phyloP scores from a whole-genome alignment of 1,284 basidiomycete genomes.

The Heterobasidion occidentale region DNA sequence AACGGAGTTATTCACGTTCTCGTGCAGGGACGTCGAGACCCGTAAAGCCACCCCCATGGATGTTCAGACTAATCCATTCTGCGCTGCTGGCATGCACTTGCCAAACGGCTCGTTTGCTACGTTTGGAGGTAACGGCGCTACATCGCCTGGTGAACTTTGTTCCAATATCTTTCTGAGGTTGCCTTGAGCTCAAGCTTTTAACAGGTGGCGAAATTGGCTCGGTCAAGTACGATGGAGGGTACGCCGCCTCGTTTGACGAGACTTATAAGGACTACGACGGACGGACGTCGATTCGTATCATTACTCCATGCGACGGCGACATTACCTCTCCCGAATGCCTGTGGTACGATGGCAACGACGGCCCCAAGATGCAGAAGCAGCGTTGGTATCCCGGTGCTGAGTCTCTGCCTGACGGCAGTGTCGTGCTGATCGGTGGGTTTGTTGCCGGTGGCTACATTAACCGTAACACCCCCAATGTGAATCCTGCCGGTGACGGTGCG shows the following conservation, averaged over 20 bases:
- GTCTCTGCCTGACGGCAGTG: constrained; percentile 55
- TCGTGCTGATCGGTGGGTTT: constrained; percentile 77
- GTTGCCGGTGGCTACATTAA: constrained; percentile 87
- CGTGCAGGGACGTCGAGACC: neutral
- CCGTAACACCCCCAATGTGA: constrained; percentile 65
- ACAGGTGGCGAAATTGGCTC: constrained; percentile 41
- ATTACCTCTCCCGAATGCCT: constrained; percentile 50
- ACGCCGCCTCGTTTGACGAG: constrained; percentile 45
- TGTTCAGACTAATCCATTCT: constrained; percentile 77
- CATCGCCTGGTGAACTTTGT: constrained; percentile 37
- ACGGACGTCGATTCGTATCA: constrained; percentile 58
- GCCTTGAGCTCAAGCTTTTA: too few relatives aligned
- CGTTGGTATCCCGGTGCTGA: constrained; percentile 91
- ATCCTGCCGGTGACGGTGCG: constrained; percentile 63
- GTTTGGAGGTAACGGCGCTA: constrained; percentile 51
- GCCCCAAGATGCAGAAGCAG: constrained; percentile 66
- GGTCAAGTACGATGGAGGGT: constrained; percentile 30
- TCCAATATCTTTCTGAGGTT: neutral
- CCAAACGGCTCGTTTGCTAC: constrained; percentile 35
- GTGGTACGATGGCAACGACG: constrained; percentile 69
- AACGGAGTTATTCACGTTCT: neutral
- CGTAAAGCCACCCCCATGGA: constrained; percentile 50
- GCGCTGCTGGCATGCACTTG: constrained; percentile 58
- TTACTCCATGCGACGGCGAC: constrained; percentile 63
- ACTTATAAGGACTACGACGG: constrained; percentile 64